A percentile compares a stretch with the other conserved stretches of the same genome.
Conservation (phyloP, 805 yeast genomes). For the Kazachstania martiniae region DNA sequence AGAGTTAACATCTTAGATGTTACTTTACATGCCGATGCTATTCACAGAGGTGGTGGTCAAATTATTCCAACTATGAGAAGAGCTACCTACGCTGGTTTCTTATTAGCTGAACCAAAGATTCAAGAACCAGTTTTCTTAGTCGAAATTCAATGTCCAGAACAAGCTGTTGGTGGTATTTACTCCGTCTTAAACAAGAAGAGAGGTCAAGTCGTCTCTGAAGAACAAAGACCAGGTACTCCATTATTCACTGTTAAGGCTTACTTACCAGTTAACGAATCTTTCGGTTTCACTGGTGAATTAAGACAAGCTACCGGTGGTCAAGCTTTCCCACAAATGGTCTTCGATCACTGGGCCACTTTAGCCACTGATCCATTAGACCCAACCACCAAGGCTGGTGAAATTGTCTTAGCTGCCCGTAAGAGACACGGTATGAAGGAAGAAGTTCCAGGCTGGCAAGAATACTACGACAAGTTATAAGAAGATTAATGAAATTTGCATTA, state of each 20-base stretch:
- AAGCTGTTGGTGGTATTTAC: constrained; percentile 99
- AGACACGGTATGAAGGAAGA: constrained; percentile 94
- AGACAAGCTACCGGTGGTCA: constrained; percentile 99
- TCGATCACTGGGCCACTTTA: constrained; percentile 95
- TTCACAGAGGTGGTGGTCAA: constrained; percentile 99
- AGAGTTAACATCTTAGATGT: constrained; percentile 98
- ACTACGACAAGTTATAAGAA: constrained; percentile 79
- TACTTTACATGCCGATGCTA: constrained; percentile 99
- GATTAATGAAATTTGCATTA: constrained; percentile 3
- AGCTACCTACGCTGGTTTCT: constrained; percentile 96
- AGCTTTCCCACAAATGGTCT: constrained; percentile 99
- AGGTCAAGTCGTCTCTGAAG: constrained; percentile 99
- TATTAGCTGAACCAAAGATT: constrained; percentile 96
- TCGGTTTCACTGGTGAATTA: constrained; percentile 99
- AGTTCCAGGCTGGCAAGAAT: constrained; percentile 99
- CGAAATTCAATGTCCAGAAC: constrained; percentile 99
- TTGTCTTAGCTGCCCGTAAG: constrained; percentile 67
- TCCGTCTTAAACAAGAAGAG: constrained; percentile 98
- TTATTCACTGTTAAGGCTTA: constrained; percentile 98
- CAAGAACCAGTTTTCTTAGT: constrained; percentile 99
- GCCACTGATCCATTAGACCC: constrained; percentile 89
- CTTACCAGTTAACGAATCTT: constrained; percentile 99
- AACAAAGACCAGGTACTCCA: constrained; percentile 99
- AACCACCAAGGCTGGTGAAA: constrained; percentile 56
- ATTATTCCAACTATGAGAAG: constrained; percentile 99